Conservation (phyloP, 495 filamentous ascomycete genomes). For the Penicillium lagena region DNA sequence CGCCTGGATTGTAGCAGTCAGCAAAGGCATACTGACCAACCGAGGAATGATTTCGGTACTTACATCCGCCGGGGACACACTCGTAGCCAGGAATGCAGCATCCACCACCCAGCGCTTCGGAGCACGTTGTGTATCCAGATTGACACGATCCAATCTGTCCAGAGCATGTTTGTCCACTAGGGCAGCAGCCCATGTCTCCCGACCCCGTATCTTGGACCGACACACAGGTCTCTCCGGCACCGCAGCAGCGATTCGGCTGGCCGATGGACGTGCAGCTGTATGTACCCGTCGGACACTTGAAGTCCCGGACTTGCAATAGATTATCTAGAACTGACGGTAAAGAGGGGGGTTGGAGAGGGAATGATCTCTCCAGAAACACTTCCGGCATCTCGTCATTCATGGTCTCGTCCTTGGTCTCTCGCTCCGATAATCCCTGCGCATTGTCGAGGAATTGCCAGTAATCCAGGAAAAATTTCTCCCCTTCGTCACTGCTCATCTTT, state of each 20-base stretch:
- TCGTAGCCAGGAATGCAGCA: constrained; percentile 80
- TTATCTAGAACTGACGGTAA: constrained; percentile 20
- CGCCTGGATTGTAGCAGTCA: constrained; percentile 23
- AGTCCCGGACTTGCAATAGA: constrained; percentile 38
- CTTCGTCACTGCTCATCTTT: constrained; percentile 78
- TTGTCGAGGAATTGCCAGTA: constrained; percentile 49
- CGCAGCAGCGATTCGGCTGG: constrained; percentile 73
- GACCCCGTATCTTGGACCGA: constrained; percentile 64
- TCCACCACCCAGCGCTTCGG: constrained; percentile 65
- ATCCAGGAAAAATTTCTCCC: constrained; percentile 74
- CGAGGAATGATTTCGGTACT: constrained; percentile 23
- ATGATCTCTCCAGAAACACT: too few species aligned
- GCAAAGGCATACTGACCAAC: neutral
- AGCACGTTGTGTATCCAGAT: constrained; percentile 60
- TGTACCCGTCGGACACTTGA: constrained; percentile 70
- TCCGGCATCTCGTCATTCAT: too few species aligned
- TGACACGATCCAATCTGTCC: constrained; percentile 58
- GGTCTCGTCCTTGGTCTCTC: neutral
- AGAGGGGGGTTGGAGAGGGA: constrained; percentile 2
- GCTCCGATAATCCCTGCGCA: constrained; percentile 4
- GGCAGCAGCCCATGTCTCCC: constrained; percentile 84
- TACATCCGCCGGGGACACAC: constrained; percentile 78
- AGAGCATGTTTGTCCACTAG: constrained; percentile 59
- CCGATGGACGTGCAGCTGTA: constrained; percentile 59
- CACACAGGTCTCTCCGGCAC: constrained; percentile 58